A percentile compares a stretch with the other conserved stretches of the same genome.
These are phyloP conservation scores for Neoscytalidium dimidiatum DNA, from an alignment of 2,329 filamentous ascomycete species.

Conservation along the genomic window DNA sequence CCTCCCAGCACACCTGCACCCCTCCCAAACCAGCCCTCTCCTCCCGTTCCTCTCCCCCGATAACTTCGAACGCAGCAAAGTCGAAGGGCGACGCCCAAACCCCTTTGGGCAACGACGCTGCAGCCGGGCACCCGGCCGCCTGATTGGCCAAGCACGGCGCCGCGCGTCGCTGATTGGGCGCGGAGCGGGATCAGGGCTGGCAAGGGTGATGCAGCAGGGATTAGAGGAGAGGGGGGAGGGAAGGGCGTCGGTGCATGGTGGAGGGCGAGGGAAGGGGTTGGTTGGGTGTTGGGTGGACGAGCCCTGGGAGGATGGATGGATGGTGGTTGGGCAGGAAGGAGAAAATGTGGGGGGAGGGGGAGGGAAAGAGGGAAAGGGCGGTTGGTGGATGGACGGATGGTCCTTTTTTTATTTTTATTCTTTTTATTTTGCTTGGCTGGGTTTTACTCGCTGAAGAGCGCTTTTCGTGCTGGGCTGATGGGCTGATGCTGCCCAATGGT, in stretches of 20 bases:
- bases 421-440: background rate
- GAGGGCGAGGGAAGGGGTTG: background rate
- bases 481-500: background rate
- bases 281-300: too few species aligned
- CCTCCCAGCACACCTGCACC: background rate
- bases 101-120: background rate
- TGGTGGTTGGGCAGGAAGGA: background rate
- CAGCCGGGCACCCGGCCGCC: background rate
- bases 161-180: background rate
- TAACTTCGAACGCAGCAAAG: conserved; percentile 14
- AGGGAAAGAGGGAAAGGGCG: background rate
- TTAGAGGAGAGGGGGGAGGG: background rate
- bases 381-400: background rate
- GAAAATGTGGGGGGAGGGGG: background rate
- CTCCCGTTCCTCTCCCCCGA: background rate
- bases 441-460: background rate
- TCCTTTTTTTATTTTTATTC: too few species aligned
- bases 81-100: conserved; percentile 11
- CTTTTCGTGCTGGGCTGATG: background rate
- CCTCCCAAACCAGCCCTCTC: background rate
- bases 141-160: background rate
- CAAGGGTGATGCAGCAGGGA: too few species aligned
- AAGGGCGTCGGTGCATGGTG: background rate
- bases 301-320: background rate
- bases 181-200: too few species aligned